These are phyloP conservation scores for Striga asiatica DNA, from an alignment of 257 asterid species.

Conservation along the genomic window DNA sequence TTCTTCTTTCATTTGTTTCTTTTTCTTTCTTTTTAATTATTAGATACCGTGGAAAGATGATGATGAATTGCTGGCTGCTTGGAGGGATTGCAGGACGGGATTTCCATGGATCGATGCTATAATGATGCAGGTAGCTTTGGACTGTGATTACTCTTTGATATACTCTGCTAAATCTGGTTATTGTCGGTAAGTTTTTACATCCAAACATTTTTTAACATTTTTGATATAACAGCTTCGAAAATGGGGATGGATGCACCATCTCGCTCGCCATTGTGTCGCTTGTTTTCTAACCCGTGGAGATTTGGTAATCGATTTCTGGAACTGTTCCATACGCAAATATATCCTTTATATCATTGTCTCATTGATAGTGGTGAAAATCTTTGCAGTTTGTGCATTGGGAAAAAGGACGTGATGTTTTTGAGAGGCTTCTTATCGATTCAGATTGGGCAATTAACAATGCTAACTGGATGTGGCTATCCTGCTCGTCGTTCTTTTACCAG, in stretches of 20 bases:
- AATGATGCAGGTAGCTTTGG: constrained; percentile 71
- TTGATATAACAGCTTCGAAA: constrained; percentile 47
- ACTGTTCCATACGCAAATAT: not conserved
- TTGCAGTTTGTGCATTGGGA: constrained; percentile 86
- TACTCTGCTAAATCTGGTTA: too few relatives aligned
- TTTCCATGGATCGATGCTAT: constrained; percentile 99
- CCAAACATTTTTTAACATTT: not conserved
- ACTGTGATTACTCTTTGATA: not conserved
- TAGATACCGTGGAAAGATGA: constrained; percentile 95
- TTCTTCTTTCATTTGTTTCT: too few relatives aligned
- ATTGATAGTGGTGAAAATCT: constrained; percentile 14
- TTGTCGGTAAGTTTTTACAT: not conserved
- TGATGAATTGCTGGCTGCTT: constrained; percentile 59
- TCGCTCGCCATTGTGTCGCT: constrained; percentile 92
- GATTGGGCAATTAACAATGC: constrained; percentile 97
- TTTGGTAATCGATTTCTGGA: constrained; percentile 39
- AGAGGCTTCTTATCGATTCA: constrained; percentile 85
- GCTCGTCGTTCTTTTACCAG: constrained; percentile 97
- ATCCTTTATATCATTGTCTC: not conserved
- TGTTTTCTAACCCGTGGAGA: constrained; percentile 97
- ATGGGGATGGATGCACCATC: constrained; percentile 99
- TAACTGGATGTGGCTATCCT: constrained; percentile 94
- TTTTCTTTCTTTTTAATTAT: not conserved
- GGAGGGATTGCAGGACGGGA: constrained; percentile 95
- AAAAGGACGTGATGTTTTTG: constrained; percentile 91